A percentile compares a stretch with the other conserved stretches of the same genome.
phyloP scores from a whole-genome alignment of 2,329 filamentous ascomycete genomes.

The Teratosphaeria viscida region DNA sequence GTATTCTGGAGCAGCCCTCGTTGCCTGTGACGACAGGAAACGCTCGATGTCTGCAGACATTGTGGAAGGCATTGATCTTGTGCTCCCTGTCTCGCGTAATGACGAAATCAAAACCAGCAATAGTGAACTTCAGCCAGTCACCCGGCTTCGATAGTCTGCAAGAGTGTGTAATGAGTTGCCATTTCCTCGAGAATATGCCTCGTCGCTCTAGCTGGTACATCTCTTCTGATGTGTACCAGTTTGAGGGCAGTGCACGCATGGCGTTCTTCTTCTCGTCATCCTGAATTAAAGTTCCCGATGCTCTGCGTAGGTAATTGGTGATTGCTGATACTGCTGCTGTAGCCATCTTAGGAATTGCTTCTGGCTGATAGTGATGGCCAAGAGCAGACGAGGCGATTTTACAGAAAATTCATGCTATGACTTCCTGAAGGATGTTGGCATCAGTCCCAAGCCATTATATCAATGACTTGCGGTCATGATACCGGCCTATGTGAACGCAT shows the following conservation, averaged over 20 bases:
- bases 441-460: background rate
- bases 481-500: background rate
- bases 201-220: constrained; percentile 49
- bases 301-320: background rate
- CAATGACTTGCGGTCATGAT: background rate
- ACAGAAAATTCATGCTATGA: background rate
- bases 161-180: constrained; percentile 47
- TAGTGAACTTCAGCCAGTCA: constrained; percentile 46
- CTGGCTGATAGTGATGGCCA: background rate
- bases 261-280: background rate
- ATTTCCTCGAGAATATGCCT: constrained; percentile 48
- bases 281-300: background rate
- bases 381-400: background rate
- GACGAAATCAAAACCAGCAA: constrained; percentile 48
- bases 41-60: constrained; percentile 52
- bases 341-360: background rate
- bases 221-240: constrained; percentile 44
- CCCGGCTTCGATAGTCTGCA: constrained; percentile 41
- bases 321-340: constrained; percentile 3
- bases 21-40: constrained; percentile 47
- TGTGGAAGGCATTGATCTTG: constrained; percentile 51
- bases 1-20: constrained; percentile 41
- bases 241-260: constrained; percentile 36
- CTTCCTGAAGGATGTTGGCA: background rate
- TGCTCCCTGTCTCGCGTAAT: constrained; percentile 41